Percentiles rank a stretch among this genome's conserved stretches.
Conservation (phyloP, 2,329 filamentous ascomycete genomes). For the Sarocladium oryzae region DNA sequence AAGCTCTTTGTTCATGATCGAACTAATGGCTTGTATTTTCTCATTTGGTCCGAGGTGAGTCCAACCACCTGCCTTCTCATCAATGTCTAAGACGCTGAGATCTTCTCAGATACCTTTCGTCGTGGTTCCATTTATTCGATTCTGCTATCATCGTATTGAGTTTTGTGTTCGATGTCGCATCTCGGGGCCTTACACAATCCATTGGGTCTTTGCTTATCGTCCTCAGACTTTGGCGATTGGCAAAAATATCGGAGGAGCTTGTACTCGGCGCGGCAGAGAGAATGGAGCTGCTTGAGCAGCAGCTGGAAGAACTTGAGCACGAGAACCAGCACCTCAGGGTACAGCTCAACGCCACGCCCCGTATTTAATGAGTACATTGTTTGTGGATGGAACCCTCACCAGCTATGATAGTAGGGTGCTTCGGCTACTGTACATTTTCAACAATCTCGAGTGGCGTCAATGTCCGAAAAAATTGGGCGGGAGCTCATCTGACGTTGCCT, state of each 20-base stretch:
- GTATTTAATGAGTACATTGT: too few relatives aligned
- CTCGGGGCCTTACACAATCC: conserved; percentile 54
- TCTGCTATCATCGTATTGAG: conserved; percentile 53
- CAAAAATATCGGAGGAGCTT: conserved; percentile 66
- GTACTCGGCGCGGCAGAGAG: conserved; percentile 56
- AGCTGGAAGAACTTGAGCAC: conserved; percentile 44
- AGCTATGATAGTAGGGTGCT: too few relatives aligned
- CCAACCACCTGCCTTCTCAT: neutral
- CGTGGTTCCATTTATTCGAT: conserved; percentile 59
- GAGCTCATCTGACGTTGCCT: too few relatives aligned
- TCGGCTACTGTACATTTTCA: too few relatives aligned
- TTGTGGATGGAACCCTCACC: too few relatives aligned
- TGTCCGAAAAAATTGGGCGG: too few relatives aligned
- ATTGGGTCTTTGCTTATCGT: conserved; percentile 61
- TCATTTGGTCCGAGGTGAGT: conserved; percentile 36
- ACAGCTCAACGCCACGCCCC: conserved; percentile 10
- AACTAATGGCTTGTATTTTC: conserved; percentile 52
- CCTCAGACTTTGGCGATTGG: conserved; percentile 60
- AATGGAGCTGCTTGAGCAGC: conserved; percentile 49
- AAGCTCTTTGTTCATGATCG: conserved; percentile 58
- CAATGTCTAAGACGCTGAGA: conserved; percentile 8
- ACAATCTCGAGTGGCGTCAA: too few relatives aligned
- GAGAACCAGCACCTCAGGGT: conserved; percentile 30
- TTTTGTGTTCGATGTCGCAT: conserved; percentile 55
- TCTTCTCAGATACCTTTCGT: conserved; percentile 43